Conservation (phyloP, 345 rosid species). For the Pelargonium nanum region DNA sequence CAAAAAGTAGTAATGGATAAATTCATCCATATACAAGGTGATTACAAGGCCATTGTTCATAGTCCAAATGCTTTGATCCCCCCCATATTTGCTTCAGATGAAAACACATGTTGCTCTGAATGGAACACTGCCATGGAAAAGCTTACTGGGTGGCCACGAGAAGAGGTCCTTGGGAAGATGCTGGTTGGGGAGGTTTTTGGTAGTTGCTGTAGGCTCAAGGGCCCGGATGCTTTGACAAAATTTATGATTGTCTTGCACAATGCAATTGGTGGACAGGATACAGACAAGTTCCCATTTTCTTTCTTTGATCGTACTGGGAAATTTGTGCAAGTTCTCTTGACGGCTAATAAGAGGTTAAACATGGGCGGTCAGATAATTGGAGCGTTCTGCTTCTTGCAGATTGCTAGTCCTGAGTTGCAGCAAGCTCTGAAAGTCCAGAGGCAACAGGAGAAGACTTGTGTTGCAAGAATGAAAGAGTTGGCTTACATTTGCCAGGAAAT, state of each 20-base stretch:
- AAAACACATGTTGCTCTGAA: conserved; percentile 81
- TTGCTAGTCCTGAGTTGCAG: conserved; percentile 87
- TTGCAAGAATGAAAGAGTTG: conserved; percentile 68
- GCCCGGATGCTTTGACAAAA: conserved; percentile 77
- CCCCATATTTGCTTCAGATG: conserved; percentile 91
- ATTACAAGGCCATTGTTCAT: conserved; percentile 81
- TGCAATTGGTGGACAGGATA: conserved; percentile 80
- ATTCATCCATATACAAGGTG: conserved; percentile 83
- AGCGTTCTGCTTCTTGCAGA: conserved; percentile 95
- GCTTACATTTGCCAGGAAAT: conserved; percentile 72
- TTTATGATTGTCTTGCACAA: conserved; percentile 87
- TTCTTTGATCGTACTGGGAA: conserved; percentile 71
- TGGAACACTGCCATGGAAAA: conserved; percentile 99
- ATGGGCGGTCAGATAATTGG: conserved; percentile 66
- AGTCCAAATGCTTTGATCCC: conserved; percentile 93
- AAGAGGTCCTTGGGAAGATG: conserved; percentile 73
- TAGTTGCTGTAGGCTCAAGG: conserved; percentile 73
- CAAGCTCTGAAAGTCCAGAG: conserved; percentile 67
- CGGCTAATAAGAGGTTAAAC: conserved; percentile 72
- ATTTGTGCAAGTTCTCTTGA: conserved; percentile 68
- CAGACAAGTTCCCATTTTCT: conserved; percentile 66
- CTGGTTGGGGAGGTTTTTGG: conserved; percentile 94
- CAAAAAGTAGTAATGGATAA: conserved; percentile 95
- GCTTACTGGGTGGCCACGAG: conserved; percentile 71
- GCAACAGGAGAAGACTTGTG: conserved; percentile 52